Conservation (phyloP, 1,139 yeast species). For the Geotrichum australiense region DNA sequence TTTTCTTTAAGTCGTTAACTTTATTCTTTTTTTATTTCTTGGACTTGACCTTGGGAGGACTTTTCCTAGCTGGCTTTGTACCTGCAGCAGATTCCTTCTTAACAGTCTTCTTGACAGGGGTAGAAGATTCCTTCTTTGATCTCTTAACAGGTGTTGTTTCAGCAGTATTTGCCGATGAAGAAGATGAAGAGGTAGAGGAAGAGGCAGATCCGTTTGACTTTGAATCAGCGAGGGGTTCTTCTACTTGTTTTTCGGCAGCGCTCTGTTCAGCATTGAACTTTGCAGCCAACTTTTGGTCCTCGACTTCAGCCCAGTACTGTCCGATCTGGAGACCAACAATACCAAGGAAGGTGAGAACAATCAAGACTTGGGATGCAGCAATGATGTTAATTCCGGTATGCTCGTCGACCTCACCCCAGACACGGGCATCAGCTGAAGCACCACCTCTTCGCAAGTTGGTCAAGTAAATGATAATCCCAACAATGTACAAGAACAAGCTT, state of each 20-base stretch:
- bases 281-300: slow-evolving; percentile 41
- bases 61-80: too few species aligned
- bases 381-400: slow-evolving; percentile 83
- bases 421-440: slow-evolving; percentile 57
- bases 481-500: slow-evolving; percentile 61
- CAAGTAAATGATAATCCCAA: slow-evolving; percentile 69
- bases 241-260: slow-evolving; percentile 23
- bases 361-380: slow-evolving; percentile 81
- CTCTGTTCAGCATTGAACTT: slow-evolving; percentile 30
- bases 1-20: too few species aligned
- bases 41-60: slow-evolving; percentile 8
- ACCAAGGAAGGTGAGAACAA: slow-evolving; percentile 65
- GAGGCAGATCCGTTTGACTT: slow-evolving; percentile 25
- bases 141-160: slow-evolving; percentile 2
- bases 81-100: too few species aligned
- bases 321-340: slow-evolving; percentile 81
- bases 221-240: slow-evolving; percentile 22
- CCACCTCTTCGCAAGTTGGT: slow-evolving; percentile 83
- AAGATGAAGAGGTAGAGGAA: slow-evolving; percentile 7
- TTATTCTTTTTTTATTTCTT: neutral
- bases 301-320: slow-evolving; percentile 81
- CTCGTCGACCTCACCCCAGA: slow-evolving; percentile 92
- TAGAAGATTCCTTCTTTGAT: slow-evolving; percentile 3
- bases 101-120: neutral
- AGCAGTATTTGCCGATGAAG: slow-evolving; percentile 4